Percentiles rank a stretch among this genome's conserved stretches.
These are phyloP conservation scores for Suillus alpinus DNA, from an alignment of 768 basidiomycete species.

Conservation along the genomic window DNA sequence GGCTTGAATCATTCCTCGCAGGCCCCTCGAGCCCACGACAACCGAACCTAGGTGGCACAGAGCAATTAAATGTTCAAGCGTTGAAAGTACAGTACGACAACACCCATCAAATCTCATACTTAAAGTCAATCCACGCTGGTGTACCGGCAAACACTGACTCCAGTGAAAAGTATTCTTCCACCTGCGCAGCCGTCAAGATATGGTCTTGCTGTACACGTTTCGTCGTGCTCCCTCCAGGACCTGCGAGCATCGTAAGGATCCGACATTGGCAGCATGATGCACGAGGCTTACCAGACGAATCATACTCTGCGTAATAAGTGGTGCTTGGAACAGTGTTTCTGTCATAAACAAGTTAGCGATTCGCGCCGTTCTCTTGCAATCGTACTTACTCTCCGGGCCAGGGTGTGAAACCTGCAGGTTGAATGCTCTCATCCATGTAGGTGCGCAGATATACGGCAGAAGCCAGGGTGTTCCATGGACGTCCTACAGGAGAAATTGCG, in stretches of 20 bases:
- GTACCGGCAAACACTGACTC: constrained; percentile 48
- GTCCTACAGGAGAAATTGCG: constrained; percentile 19
- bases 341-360: background rate
- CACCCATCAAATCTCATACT: constrained; percentile 37
- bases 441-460: constrained; percentile 52
- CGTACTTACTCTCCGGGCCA: constrained; percentile 32
- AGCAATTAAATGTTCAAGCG: constrained; percentile 88
- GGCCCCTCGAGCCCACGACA: constrained; percentile 86
- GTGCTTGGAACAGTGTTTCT: constrained; percentile 51
- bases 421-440: constrained; percentile 57
- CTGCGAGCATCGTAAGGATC: constrained; percentile 21
- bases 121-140: constrained; percentile 55
- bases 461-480: constrained; percentile 64
- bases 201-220: constrained; percentile 46
- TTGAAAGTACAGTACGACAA: constrained; percentile 30
- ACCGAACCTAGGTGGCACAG: constrained; percentile 89
- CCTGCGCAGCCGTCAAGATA: constrained; percentile 40
- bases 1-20: too few species aligned
- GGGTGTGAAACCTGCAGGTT: constrained; percentile 49
- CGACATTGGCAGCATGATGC: background rate
- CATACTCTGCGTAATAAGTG: constrained; percentile 56
- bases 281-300: constrained; percentile 41
- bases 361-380: background rate
- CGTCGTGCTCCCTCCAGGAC: constrained; percentile 48
- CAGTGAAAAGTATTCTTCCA: constrained; percentile 39